These are phyloP conservation scores for Leishmania amazonensis DNA, from an alignment of 208 protist species.

Conservation along the genomic window DNA sequence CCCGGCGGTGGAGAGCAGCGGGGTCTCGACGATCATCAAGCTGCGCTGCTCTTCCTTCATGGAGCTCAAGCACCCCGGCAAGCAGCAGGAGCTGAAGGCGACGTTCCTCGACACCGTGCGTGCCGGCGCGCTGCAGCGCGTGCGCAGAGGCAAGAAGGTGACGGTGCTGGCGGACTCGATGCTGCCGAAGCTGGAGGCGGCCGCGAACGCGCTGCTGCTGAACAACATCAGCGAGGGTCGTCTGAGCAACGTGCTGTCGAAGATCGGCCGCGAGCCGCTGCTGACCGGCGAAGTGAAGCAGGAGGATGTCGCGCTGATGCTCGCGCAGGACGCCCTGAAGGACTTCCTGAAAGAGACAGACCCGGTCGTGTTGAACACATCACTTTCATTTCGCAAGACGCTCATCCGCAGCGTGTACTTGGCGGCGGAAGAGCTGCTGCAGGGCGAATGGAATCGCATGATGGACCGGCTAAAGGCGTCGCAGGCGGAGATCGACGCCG, in stretches of 20 bases:
- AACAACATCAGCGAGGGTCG: conserved; percentile 88
- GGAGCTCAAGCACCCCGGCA: conserved; percentile 90
- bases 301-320: conserved; percentile 62
- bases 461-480: conserved; percentile 37
- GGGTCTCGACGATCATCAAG: conserved; percentile 88
- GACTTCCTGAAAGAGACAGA: conserved; percentile 90
- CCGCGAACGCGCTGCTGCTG: conserved; percentile 77
- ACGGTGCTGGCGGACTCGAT: conserved; percentile 77
- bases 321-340: conserved; percentile 89
- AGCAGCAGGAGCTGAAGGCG: conserved; percentile 89
- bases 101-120: conserved; percentile 89
- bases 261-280: conserved; percentile 80
- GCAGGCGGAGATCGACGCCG: conserved; percentile 33
- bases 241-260: conserved; percentile 83
- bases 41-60: conserved; percentile 88
- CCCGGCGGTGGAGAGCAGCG: conserved; percentile 60
- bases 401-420: conserved; percentile 82
- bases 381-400: conserved; percentile 75
- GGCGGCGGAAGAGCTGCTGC: conserved; percentile 65
- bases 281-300: conserved; percentile 58
- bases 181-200: conserved; percentile 82
- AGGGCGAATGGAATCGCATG: conserved; percentile 62
- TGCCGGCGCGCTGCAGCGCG: conserved; percentile 62
- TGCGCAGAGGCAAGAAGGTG: conserved; percentile 51
- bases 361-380: conserved; percentile 76